These are phyloP conservation scores for Gossypium australe DNA, from an alignment of 345 rosid genomes.

Conservation along the genomic window DNA sequence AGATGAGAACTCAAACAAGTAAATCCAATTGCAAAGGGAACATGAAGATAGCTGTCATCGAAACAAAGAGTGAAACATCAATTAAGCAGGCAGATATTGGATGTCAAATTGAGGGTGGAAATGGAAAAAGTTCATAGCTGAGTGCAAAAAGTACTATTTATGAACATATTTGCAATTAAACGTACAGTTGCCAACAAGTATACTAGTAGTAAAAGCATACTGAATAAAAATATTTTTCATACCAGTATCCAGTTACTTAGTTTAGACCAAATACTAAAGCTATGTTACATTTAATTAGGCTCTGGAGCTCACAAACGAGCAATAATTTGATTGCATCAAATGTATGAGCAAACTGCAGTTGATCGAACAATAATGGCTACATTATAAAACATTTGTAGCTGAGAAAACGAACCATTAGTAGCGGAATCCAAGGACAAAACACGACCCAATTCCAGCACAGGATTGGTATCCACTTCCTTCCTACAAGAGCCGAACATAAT, in stretches of 20 bases:
- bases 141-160: neutral
- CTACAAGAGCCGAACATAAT: constrained; percentile 69
- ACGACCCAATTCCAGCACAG: constrained; percentile 35
- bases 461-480: constrained; percentile 65
- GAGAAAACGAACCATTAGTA: constrained; percentile 36
- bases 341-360: neutral
- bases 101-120: neutral
- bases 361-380: neutral
- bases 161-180: too few relatives aligned
- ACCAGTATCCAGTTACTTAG: neutral
- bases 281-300: neutral
- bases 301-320: neutral
- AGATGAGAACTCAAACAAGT: neutral
- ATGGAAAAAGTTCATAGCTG: neutral
- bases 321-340: neutral
- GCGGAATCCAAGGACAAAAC: constrained; percentile 38
- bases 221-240: neutral
- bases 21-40: neutral
- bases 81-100: neutral
- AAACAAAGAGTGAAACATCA: constrained; percentile 4
- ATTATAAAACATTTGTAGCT: neutral
- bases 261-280: neutral
- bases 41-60: neutral
- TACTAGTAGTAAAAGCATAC: neutral
- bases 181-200: too few relatives aligned